Percentiles rank a stretch among this genome's conserved stretches.
These are phyloP conservation scores for Corchorus olitorius DNA, from an alignment of 345 rosid genomes.

Conservation along the genomic window DNA sequence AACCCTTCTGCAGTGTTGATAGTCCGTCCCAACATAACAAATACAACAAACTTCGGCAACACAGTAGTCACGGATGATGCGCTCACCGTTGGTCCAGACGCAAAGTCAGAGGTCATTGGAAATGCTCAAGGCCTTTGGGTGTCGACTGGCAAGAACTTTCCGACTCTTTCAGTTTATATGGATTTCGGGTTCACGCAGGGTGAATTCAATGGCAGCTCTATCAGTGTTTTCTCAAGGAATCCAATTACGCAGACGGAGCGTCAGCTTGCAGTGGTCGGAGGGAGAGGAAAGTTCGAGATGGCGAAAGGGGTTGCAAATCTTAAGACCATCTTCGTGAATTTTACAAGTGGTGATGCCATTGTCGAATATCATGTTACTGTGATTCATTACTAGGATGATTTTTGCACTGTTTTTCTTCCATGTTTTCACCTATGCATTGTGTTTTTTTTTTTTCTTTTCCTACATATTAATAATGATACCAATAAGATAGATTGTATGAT, in stretches of 20 bases:
- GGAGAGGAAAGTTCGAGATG: constrained; percentile 33
- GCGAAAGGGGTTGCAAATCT: constrained; percentile 28
- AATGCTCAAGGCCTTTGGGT: constrained; percentile 32
- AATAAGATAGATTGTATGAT: too few relatives aligned
- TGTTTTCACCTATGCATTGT: too few relatives aligned
- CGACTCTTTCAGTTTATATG: neutral
- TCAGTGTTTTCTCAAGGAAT: constrained; percentile 34
- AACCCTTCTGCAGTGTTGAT: neutral
- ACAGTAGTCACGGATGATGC: constrained; percentile 25
- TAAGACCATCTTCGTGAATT: constrained; percentile 8
- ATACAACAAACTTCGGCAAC: neutral
- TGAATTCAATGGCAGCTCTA: constrained; percentile 35
- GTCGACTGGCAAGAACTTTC: constrained; percentile 4
- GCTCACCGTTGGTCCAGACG: constrained; percentile 28
- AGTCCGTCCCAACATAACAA: neutral
- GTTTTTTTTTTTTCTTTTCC: too few relatives aligned
- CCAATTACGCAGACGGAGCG: constrained; percentile 19
- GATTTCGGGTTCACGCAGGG: constrained; percentile 37
- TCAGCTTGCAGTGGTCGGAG: constrained; percentile 40
- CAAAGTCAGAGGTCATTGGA: constrained; percentile 28
- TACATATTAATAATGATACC: too few relatives aligned
- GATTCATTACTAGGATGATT: constrained; percentile 13
- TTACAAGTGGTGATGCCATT: constrained; percentile 17
- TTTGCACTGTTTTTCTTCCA: too few relatives aligned
- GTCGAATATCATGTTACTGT: constrained; percentile 22